Evolutionary conservation across 2,329 filamentous ascomycete species (phyloP).

Genomic region (Pseudocercospora cruenta): DNA sequence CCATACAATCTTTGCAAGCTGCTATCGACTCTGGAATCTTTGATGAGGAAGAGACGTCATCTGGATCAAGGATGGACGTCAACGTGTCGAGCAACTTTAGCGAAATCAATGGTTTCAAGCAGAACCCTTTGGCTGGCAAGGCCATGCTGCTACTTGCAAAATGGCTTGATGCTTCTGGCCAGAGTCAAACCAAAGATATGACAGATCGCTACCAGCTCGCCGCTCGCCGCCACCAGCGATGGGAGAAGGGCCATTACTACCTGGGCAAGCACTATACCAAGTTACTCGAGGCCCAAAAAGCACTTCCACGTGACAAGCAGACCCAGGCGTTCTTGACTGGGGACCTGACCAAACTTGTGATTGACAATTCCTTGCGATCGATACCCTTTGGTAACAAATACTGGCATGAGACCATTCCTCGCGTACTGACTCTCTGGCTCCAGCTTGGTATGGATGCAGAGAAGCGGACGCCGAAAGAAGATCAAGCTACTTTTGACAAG

Average conservation of each 20-base stretch:
- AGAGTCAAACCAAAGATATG: constrained; percentile 81
- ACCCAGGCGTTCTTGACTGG: constrained; percentile 64
- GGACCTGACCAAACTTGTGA: constrained; percentile 82
- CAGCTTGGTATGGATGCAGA: constrained; percentile 76
- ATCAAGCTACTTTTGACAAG: constrained; percentile 50
- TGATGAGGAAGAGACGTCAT: constrained; percentile 36
- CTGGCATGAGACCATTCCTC: constrained; percentile 89
- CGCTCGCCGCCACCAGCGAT: constrained; percentile 68
- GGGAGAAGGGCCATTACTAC: constrained; percentile 98
- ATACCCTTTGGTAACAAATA: constrained; percentile 91
- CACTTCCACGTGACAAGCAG: constrained; percentile 74
- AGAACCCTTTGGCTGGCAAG: constrained; percentile 69
- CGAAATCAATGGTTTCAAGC: constrained; percentile 42
- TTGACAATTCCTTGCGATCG: constrained; percentile 90
- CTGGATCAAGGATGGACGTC: constrained; percentile 14
- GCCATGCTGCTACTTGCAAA: constrained; percentile 90
- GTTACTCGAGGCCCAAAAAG: constrained; percentile 84
- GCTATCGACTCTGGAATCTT: constrained; percentile 84
- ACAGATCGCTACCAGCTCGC: constrained; percentile 82
- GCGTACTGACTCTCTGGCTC: constrained; percentile 90
- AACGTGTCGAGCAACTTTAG: constrained; percentile 13
- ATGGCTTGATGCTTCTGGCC: constrained; percentile 94
- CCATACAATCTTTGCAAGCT: constrained; percentile 85
- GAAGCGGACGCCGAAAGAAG: constrained; percentile 48
- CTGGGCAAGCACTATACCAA: constrained; percentile 97